phyloP scores from a whole-genome alignment of 176 grass and related monocot species.

The Saccharum spontaneum region DNA sequence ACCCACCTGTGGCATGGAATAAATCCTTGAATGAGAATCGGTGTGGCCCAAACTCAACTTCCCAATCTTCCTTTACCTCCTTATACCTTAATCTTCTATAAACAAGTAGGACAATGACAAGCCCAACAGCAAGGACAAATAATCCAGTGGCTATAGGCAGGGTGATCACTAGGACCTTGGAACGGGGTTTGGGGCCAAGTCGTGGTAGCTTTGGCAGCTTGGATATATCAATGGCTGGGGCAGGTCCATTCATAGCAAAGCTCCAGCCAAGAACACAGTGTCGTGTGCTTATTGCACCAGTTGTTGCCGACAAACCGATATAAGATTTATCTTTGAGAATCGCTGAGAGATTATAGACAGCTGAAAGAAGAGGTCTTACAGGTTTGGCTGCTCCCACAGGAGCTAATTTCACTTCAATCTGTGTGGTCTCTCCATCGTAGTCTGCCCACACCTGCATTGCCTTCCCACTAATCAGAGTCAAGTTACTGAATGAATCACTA shows the following conservation, averaged over 20 bases:
- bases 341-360: neutral
- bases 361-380: constrained; percentile 10
- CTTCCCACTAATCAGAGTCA: constrained; percentile 37
- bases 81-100: constrained; percentile 19
- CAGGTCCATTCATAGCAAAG: constrained; percentile 21
- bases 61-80: constrained; percentile 41
- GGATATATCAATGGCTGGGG: constrained; percentile 34
- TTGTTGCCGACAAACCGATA: constrained; percentile 40
- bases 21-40: constrained; percentile 32
- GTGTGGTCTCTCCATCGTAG: neutral
- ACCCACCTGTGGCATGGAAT: constrained; percentile 24
- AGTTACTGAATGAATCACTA: neutral
- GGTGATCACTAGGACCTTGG: constrained; percentile 34
- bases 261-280: constrained; percentile 44
- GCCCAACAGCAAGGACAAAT: constrained; percentile 13
- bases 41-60: constrained; percentile 38
- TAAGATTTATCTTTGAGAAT: constrained; percentile 23
- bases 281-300: constrained; percentile 27
- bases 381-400: constrained; percentile 15
- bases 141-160: constrained; percentile 20
- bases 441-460: constrained; percentile 42
- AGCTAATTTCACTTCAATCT: constrained; percentile 31
- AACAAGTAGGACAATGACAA: neutral
- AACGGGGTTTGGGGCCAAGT: constrained; percentile 18
- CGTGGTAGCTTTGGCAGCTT: constrained; percentile 33